A percentile compares a stretch with the other conserved stretches of the same genome.
These are phyloP conservation scores for Schizopora paradoxa DNA, from an alignment of 1,284 basidiomycete species.

Conservation along the genomic window DNA sequence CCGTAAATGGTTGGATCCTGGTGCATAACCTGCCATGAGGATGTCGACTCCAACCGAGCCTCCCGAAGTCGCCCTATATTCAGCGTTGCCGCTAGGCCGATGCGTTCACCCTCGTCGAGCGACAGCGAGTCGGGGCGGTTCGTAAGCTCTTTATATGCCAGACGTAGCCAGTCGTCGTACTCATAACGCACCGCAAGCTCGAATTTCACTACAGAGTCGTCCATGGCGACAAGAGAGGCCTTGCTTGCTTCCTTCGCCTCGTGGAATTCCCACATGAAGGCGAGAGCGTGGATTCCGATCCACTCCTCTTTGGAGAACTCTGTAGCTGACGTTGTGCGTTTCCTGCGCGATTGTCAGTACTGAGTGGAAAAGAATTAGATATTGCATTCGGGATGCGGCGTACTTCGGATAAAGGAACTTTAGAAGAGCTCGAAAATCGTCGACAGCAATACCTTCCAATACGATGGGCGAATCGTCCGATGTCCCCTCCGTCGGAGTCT, in stretches of 20 bases:
- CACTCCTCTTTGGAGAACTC: conserved; percentile 4
- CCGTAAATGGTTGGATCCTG: too few relatives aligned
- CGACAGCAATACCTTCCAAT: neutral
- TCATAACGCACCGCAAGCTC: conserved; percentile 6
- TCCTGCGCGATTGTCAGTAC: neutral
- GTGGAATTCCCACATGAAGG: conserved; percentile 13
- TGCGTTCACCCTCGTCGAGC: neutral
- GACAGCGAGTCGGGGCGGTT: neutral
- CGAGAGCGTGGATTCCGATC: conserved; percentile 10
- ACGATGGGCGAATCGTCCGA: conserved; percentile 7
- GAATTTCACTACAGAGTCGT: conserved; percentile 2
- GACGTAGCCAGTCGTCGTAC: neutral
- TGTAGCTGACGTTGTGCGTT: neutral
- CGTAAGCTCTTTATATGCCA: conserved; percentile 4
- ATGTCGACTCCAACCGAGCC: too few relatives aligned
- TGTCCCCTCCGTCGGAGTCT: neutral
- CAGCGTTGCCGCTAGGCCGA: conserved; percentile 1
- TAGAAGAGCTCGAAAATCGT: conserved; percentile 6
- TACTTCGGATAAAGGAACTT: conserved; percentile 8
- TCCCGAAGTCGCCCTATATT: conserved; percentile 8
- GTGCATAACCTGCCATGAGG: too few relatives aligned
- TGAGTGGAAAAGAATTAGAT: neutral
- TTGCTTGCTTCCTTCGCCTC: neutral
- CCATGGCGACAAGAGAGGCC: neutral
- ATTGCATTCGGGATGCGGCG: neutral